phyloP scores from a whole-genome alignment of 2,329 filamentous ascomycete species.

The Microcera coccophila region DNA sequence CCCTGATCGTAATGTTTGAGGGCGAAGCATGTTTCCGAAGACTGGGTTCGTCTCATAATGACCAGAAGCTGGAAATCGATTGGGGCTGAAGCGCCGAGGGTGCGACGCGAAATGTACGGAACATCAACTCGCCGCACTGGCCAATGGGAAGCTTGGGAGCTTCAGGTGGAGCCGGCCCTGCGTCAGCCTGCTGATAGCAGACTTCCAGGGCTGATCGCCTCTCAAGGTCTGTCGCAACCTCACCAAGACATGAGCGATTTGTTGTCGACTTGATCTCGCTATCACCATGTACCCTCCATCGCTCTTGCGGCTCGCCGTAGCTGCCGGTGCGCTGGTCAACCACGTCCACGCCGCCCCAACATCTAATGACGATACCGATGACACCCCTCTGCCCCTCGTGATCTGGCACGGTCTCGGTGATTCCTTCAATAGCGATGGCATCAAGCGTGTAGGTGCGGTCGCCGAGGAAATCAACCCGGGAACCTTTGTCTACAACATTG shows the following conservation, averaged over 20 bases:
- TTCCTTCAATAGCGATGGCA: slow-evolving; percentile 70
- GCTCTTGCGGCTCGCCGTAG: slow-evolving; percentile 26
- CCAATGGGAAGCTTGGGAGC: slow-evolving; percentile 4
- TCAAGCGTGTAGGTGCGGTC: slow-evolving; percentile 67
- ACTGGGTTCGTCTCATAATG: not conserved
- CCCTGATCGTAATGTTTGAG: too few relatives aligned
- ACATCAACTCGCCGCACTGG: slow-evolving; percentile 3
- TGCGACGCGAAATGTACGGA: not conserved
- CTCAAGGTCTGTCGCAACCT: too few relatives aligned
- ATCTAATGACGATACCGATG: slow-evolving; percentile 40
- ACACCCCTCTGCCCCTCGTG: slow-evolving; percentile 78
- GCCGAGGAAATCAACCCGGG: slow-evolving; percentile 71
- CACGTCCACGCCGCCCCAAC: slow-evolving; percentile 18
- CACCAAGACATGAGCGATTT: not conserved
- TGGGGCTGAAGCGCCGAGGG: not conserved
- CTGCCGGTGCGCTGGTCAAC: slow-evolving; percentile 30
- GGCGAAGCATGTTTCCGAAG: not conserved
- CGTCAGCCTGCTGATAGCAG: slow-evolving; percentile 1
- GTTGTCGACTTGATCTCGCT: not conserved
- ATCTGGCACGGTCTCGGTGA: slow-evolving; percentile 89
- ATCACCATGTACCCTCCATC: slow-evolving; percentile 17
- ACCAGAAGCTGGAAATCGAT: not conserved
- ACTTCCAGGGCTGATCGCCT: slow-evolving; percentile 1
- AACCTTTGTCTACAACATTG: slow-evolving; percentile 78
- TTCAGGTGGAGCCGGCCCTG: not conserved